Evolutionary conservation across 2,329 filamentous ascomycete species (phyloP), one percentile per base, ranked within the genome.

Genomic region (Ambrosiella beaveri): DNA sequence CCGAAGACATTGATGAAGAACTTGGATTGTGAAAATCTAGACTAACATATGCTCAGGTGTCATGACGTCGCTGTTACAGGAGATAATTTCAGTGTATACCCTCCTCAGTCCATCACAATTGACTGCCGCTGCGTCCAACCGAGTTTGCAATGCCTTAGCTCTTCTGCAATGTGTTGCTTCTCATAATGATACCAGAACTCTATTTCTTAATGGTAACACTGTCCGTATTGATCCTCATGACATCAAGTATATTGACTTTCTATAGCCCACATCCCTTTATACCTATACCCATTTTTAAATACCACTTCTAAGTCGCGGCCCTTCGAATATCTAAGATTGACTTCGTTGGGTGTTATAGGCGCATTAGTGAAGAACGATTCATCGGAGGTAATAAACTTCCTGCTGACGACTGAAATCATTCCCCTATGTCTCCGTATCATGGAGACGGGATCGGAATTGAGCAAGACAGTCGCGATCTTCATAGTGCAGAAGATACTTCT

Each of bases 401-500:
- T 98, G 57, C 78, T 98, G 54, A 97, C 93, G 1, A 98, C 93
- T 37, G 93, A 98, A 72, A 98, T 98, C 64, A 98, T 98, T 60
- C 93, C 93, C 8, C 80, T 98, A 11, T 98, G 93, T 70, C 82
- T 98, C 50, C 84, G 93, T 61, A 98, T 98, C 67, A 98, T 98
- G 93, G 93, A 98, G 74, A 98, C 93, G 0, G 93, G 93, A 54
- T 96, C 90, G 0, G 93, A 98, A 71, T 79, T 98, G 61, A 96
- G 89, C 76, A 98, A 98, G 76, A 98, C 93, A 0, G 93, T 98
- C 12, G 93, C 93, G 60, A 98, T 98, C 66, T 98, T 98, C 74
- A 98, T 98, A 65, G 93, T 98, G 15, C 93, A 98, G 72, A 98
- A 98, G 77, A 98, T 98, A 35, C 74, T 98, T 56, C 80, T 98